Percentiles rank a stretch among this genome's conserved stretches.
Conservation (phyloP, 1,139 yeast genomes). For the Hansenula lynferdii region DNA sequence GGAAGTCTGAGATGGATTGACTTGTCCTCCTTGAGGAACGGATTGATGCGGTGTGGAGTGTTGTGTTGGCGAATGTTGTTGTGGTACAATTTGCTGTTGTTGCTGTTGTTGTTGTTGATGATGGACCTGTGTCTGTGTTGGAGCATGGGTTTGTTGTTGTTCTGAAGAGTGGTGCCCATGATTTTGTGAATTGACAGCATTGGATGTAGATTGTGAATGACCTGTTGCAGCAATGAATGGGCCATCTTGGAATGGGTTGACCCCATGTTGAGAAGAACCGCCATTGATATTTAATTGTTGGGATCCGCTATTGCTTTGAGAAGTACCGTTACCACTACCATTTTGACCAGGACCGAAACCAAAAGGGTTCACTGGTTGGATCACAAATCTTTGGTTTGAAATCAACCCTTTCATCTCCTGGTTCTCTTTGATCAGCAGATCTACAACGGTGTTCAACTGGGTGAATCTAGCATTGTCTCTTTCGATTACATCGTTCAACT, state of each 20-base stretch:
- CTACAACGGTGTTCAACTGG: constrained; percentile 18
- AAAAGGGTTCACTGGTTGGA: constrained; percentile 20
- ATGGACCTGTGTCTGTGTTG: constrained; percentile 5
- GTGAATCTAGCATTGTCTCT: constrained; percentile 16
- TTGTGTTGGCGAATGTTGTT: constrained; percentile 7
- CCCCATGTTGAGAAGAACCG: neutral
- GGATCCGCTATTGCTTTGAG: too few species aligned
- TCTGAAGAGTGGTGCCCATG: neutral
- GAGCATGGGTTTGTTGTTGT: neutral
- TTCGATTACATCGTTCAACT: constrained; percentile 18
- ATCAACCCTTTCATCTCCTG: constrained; percentile 19
- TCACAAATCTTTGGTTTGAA: constrained; percentile 18
- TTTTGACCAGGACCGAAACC: constrained; percentile 1
- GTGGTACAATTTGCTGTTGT: constrained; percentile 2
- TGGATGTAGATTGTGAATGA: neutral
- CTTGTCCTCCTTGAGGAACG: constrained; percentile 3
- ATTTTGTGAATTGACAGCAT: neutral
- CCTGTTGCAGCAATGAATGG: neutral
- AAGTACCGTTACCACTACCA: neutral
- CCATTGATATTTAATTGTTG: neutral
- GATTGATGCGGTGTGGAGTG: constrained; percentile 7
- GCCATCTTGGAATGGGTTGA: constrained; percentile 1
- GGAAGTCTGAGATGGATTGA: constrained; percentile 6
- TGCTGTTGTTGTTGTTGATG: constrained; percentile 4
- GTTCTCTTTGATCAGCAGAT: constrained; percentile 21